Percentiles rank a stretch among this genome's conserved stretches.
Evolutionary conservation across 75 land plant genomes (phyloP).

Genomic region (Sequoiadendron giganteum): DNA sequence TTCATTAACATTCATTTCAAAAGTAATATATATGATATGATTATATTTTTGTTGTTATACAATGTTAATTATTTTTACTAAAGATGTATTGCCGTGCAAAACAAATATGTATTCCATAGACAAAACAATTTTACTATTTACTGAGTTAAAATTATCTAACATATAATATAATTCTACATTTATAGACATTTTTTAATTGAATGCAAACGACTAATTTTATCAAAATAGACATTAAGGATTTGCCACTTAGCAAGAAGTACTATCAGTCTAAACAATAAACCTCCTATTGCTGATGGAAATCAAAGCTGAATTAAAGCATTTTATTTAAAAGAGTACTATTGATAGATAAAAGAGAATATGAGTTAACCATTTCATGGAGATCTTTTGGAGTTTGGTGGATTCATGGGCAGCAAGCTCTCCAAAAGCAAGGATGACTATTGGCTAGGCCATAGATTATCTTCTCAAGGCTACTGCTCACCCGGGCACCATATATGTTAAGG

Average conservation of each 20-base stretch:
- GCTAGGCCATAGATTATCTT: no score
- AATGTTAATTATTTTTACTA: no score
- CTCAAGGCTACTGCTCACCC: conserved; percentile 79
- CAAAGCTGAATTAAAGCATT: neutral
- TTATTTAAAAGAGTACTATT: neutral
- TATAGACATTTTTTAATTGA: neutral
- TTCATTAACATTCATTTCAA: no score
- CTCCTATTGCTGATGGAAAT: neutral
- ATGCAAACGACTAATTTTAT: neutral
- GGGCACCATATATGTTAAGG: conserved; percentile 78
- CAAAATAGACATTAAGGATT: neutral
- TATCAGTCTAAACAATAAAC: neutral
- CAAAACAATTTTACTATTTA: neutral
- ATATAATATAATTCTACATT: neutral
- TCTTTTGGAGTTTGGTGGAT: no score
- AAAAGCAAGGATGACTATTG: conserved; percentile 64
- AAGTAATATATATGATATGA: no score
- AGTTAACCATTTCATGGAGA: neutral
- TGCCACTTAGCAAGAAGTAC: neutral
- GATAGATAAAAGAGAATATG: neutral
- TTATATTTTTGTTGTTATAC: no score
- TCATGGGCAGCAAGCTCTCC: conserved; percentile 59
- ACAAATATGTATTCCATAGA: no score
- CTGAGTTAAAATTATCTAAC: neutral
- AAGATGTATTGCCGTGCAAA: no score